Evolutionary conservation across 305 asterid species (phyloP), one percentile per base, ranked within the genome.

Genomic region (Plantago coronopus): DNA sequence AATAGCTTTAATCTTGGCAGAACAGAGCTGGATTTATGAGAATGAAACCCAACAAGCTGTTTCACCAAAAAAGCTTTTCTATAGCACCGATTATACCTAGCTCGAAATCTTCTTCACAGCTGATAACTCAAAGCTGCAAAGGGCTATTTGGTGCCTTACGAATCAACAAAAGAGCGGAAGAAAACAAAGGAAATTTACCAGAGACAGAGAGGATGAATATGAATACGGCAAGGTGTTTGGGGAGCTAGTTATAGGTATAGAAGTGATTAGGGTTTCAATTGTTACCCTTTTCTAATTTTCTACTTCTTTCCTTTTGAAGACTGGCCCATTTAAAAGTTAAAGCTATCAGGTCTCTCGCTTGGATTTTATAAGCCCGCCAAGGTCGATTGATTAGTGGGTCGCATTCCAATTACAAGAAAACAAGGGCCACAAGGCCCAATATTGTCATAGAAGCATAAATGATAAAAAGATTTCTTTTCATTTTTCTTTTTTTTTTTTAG

Each of bases 71-170:
- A 17, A 10, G 29, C 17, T 44, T 48, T n/a, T 13, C 54, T 59
- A 34, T 79, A 69, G 80, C 82, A 77, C 77, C 80, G 16, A 55
- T 45, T 16, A 46, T 54, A 74, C 87, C 76, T 78, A 37, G 61
- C 87, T 74, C 84, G 84, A 54, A 38, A 31, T 73, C 48, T 81
- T 81, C 84, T 70, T 63, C 75, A 16, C 84, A 78, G 53, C 61
- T 65, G 61, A 15, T 5, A 23, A 14, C 79, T 76, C 42, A 3
- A 13, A 74, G 38, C 77, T 79, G 79, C 77, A 48, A 81, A 76
- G 83, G 84, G 88, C 88, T 51, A 73, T 25, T 51, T 76, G 74
- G 80, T 76, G 87, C 80, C 45, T 44, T 11, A 10, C 5, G 8
- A 17, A 8, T 14, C 4, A 49, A 27, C 11, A 19, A 19, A 15